Evolutionary conservation across 768 basidiomycete species (phyloP), one percentile per base, ranked within the genome.

Genomic region (Scleroderma citrinum): DNA sequence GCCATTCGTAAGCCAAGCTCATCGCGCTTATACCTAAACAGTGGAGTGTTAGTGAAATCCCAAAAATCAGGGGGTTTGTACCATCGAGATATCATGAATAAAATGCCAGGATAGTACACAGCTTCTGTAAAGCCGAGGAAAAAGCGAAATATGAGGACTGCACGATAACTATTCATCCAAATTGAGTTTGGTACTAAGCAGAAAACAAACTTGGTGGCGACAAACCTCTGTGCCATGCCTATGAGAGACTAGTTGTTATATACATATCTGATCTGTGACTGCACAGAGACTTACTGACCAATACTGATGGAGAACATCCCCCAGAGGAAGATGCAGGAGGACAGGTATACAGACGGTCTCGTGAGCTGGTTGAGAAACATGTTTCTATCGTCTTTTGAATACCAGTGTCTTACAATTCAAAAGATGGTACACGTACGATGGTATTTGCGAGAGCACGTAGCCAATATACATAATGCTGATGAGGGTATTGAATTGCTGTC

Each of bases 81-180:
- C 34, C 34, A 35, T 35, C 34, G 83, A 3, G 79, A 81, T 23
- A 85, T 68, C 11, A 85, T 63, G 63, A 83, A 84, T 38, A 84
- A 63, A 30, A 80, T 74, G 21, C 80, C 82, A 44, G 82, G 82
- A 59, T 80, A 81, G 64, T 82, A 83, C 1, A 79, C 78, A 13
- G 80, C 81, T 63, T 52, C 78, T 23, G 77, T 71, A 54, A 82
- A 82, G 24, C 87, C 87, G n/a, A 89, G 74, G 62, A 85, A 77
- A 67, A 89, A 88, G 19, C 87, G 76, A 0, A 81, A 80, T 19
- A 76, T 65, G 13, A 85, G 72, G 2, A 75, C 82, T 19, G 77
- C 76, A 23, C 69, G 62, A 55, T 80, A 91, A 62, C 77, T 80
- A 53, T 39, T 36, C 16, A 19, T 3, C 30, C 24, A 7, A 24